Evolutionary conservation across 257 asterid species (phyloP), one percentile per base, ranked within the genome.

Genomic region (Solanum microdontum): DNA sequence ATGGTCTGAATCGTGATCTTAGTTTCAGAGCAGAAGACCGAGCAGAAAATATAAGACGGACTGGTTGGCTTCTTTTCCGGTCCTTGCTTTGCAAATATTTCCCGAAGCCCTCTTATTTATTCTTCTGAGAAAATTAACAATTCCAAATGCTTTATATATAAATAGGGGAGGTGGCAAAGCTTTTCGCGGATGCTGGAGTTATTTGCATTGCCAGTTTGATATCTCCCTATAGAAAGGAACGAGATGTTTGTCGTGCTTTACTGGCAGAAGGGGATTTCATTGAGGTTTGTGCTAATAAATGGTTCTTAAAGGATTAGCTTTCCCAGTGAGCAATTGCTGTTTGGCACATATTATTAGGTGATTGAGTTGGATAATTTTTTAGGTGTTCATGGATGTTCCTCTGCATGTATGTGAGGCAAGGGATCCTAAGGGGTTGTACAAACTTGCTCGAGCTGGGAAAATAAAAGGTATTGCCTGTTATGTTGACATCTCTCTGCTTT

Each of bases 151-250:
- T 73, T 55, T 40, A 32, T 39, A 34, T 62, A 32, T 72, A 62
- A 36, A 58, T 90, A 97, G 99, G 99, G n/a, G 99, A 97, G 93
- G 99, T 96, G 74, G 98, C 98, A 48, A 97, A 97, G 96, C 98
- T 97, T 87, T 97, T 97, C 89, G 95, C 98, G 24, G 99, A 97
- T 92, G 95, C 99, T 91, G 99, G 99, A 87, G 91, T 97, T 45
- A 97, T 97, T 90, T 96, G 99, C 92, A 96, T 97, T 85, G 99
- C 99, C 66, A 95, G 99, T 91, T 92, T 97, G 92, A 96, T 97
- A 93, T 97, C 99, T 17, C 99, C 99, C 86, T 97, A 95, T 89
- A 92, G 95, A 90, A 95, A 91, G 91, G 99, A 97, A 48, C 92
- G 99, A 90, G 99, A 97, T 91, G 98, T 96, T 62, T 96, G 99